Evolutionary conservation across 2,329 filamentous ascomycete species (phyloP).

Genomic region (Fusarium nurragi): DNA sequence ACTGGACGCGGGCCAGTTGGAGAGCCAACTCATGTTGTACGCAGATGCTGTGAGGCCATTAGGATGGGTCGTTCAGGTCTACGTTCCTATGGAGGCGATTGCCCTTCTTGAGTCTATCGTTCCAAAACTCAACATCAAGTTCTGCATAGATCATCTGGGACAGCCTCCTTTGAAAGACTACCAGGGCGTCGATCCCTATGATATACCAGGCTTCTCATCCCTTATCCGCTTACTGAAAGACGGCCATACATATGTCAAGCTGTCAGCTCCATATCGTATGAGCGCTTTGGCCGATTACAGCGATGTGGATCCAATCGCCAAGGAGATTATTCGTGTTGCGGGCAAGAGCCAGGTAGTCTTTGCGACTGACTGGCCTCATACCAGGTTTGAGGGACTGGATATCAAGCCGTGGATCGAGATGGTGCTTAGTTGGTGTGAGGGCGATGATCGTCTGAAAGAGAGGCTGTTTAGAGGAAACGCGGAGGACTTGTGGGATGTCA

Average conservation of each 20-base stretch:
- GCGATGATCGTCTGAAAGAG: constrained; percentile 55
- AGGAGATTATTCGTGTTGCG: constrained; percentile 58
- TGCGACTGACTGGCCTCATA: constrained; percentile 73
- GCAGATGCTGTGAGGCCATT: constrained; percentile 60
- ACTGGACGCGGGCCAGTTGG: constrained; percentile 53
- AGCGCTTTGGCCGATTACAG: constrained; percentile 55
- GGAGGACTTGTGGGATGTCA: constrained; percentile 57
- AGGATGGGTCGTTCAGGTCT: constrained; percentile 68
- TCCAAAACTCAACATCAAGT: constrained; percentile 58
- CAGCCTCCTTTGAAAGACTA: constrained; percentile 52
- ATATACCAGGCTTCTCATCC: constrained; percentile 48
- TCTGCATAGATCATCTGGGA: constrained; percentile 70
- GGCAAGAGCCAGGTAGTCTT: constrained; percentile 59
- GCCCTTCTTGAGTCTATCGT: constrained; percentile 59
- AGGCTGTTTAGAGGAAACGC: constrained; percentile 66
- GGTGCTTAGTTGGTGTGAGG: constrained; percentile 63
- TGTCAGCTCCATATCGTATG: constrained; percentile 68
- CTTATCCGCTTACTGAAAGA: constrained; percentile 56
- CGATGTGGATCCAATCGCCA: constrained; percentile 59
- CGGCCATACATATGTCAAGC: constrained; percentile 64
- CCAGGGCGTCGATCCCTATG: constrained; percentile 38
- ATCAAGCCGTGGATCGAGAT: constrained; percentile 57
- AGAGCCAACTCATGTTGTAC: constrained; percentile 55
- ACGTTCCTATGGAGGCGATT: constrained; percentile 62
- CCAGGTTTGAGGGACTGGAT: constrained; percentile 66